Evolutionary conservation across 495 filamentous ascomycete species (phyloP).

Genomic region (Hypoxylon crocopeplum): DNA sequence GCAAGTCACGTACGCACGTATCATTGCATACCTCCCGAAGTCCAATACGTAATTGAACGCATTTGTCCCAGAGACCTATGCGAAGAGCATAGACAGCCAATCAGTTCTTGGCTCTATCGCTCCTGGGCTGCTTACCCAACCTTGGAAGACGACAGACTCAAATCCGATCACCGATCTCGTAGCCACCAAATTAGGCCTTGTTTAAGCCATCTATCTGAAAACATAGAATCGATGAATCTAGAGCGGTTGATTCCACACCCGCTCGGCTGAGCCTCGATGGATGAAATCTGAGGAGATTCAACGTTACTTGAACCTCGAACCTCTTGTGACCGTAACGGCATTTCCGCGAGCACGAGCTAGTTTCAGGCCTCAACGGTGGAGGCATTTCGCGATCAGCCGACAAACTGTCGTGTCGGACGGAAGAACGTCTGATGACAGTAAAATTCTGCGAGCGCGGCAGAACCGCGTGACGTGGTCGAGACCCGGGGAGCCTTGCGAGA

Average conservation of each 20-base stretch:
- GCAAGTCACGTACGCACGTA: slow-evolving; percentile 7
- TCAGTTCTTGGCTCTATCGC: slow-evolving; percentile 15
- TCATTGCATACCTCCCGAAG: neutral
- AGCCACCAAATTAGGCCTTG: slow-evolving; percentile 18
- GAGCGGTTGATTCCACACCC: slow-evolving; percentile 6
- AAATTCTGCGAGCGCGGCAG: slow-evolving; percentile 23
- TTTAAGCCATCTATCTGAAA: slow-evolving; percentile 4
- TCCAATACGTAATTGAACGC: slow-evolving; percentile 1
- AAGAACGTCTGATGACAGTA: slow-evolving; percentile 33
- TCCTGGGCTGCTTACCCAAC: slow-evolving; percentile 10
- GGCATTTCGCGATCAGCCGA: slow-evolving; percentile 8
- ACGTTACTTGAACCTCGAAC: slow-evolving; percentile 20
- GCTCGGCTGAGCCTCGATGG: slow-evolving; percentile 16
- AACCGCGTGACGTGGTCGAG: slow-evolving; percentile 31
- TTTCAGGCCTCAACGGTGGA: slow-evolving; percentile 23
- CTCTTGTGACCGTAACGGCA: slow-evolving; percentile 11
- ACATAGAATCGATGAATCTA: slow-evolving; percentile 11
- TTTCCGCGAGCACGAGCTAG: neutral
- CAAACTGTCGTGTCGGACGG: slow-evolving; percentile 18
- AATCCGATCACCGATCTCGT: slow-evolving; percentile 20
- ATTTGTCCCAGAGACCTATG: slow-evolving; percentile 4
- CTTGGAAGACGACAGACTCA: slow-evolving; percentile 4
- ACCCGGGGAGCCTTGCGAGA: slow-evolving; percentile 23
- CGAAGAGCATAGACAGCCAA: slow-evolving; percentile 15
- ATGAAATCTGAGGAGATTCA: slow-evolving; percentile 21